These are phyloP conservation scores for Neurospora sp. DNA, from an alignment of 495 filamentous ascomycete genomes.

Conservation along the genomic window DNA sequence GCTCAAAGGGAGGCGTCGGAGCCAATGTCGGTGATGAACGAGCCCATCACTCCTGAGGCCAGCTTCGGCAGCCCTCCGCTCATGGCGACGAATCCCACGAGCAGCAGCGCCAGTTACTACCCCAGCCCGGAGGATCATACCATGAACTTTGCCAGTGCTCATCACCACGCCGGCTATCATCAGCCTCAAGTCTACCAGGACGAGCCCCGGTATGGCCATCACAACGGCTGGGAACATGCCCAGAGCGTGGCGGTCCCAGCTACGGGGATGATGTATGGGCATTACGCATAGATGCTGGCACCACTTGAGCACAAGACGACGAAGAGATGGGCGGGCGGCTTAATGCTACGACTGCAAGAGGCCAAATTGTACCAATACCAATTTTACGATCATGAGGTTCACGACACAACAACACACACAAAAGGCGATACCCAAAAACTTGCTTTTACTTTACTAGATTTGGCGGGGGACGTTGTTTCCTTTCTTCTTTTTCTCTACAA, in stretches of 20 bases:
- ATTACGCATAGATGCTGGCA: background rate
- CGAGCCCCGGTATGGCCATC: background rate
- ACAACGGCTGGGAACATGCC: background rate
- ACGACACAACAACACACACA: background rate
- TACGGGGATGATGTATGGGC: background rate
- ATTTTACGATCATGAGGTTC: background rate
- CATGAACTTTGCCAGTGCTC: background rate
- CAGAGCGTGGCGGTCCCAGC: background rate
- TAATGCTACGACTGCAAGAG: background rate
- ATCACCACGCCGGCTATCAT: background rate
- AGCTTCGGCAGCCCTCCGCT: slow-evolving; percentile 1
- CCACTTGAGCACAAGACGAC: background rate
- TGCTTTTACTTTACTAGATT: background rate
- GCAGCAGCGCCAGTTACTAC: background rate
- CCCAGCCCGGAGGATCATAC: background rate
- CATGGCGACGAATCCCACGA: background rate
- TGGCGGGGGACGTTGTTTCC: background rate
- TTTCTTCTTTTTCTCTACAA: background rate
- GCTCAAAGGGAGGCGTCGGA: background rate
- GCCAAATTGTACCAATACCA: background rate
- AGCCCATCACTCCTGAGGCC: slow-evolving; percentile 11
- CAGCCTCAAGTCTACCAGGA: background rate
- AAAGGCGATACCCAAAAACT: background rate
- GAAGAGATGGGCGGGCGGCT: background rate
- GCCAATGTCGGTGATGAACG: slow-evolving; percentile 1